A percentile compares a stretch with the other conserved stretches of the same genome.
phyloP scores from a whole-genome alignment of 306 rosid genomes.

The Dryas octopetala region DNA sequence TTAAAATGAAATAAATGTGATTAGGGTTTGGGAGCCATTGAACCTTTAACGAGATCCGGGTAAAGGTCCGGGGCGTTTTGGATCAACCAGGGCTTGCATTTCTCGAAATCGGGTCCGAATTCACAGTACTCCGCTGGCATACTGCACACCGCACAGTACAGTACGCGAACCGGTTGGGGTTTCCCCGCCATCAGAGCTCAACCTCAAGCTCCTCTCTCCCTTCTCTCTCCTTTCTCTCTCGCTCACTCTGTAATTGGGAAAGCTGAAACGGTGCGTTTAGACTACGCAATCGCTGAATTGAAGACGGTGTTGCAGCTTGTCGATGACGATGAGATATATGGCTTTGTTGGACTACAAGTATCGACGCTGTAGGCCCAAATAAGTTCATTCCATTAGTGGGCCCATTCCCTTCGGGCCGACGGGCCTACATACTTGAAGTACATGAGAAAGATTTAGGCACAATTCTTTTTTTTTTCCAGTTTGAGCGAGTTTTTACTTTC shows the following conservation, averaged over 20 bases:
- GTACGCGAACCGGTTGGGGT: slow-evolving; percentile 79
- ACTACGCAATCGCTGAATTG: slow-evolving; percentile 13
- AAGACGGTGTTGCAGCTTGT: not conserved
- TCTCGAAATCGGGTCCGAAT: slow-evolving; percentile 92
- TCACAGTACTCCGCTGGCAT: slow-evolving; percentile 94
- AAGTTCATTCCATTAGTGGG: not conserved
- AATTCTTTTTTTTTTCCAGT: too few species aligned
- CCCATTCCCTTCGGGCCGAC: not conserved
- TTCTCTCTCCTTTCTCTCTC: not conserved
- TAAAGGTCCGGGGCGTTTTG: slow-evolving; percentile 77
- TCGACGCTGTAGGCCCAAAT: not conserved
- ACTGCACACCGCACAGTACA: slow-evolving; percentile 68
- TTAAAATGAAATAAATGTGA: not conserved
- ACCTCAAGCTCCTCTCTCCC: not conserved
- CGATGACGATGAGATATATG: not conserved
- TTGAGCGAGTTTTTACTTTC: too few species aligned
- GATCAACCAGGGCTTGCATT: slow-evolving; percentile 99
- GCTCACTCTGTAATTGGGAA: slow-evolving; percentile 2
- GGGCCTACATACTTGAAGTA: too few species aligned
- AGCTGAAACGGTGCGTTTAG: slow-evolving; percentile 44
- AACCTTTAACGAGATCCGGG: slow-evolving; percentile 85
- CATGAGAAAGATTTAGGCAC: too few species aligned
- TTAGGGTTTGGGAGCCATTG: not conserved
- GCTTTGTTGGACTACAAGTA: not conserved
- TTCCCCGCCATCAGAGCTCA: slow-evolving; percentile 76